Base-by-base conservation (phyloP, 306 rosid genomes). In the Ziziphus jujuba region DNA sequence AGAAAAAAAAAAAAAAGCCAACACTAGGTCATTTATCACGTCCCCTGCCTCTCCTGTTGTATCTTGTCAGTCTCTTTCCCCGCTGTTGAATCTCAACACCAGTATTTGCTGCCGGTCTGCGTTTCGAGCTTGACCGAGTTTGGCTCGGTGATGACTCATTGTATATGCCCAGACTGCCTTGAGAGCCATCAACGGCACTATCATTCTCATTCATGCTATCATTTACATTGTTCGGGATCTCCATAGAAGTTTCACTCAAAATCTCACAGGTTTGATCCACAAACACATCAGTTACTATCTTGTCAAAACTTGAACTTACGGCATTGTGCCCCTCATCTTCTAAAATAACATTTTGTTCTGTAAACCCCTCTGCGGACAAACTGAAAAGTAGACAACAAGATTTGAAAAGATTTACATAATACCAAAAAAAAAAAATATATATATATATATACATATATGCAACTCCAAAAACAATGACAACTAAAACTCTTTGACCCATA, bases 91-190 rank as follows among this genome's bases (percentile, higher is more conserved):
- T 40, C 25, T 24, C 54, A 1, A 23, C 55, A 3, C 25, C 12
- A 5, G 47, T 19, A 58, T 49, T 70, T n/a, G 50, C 25, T 22
- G 34, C 51, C 8, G 11, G 20, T 17, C 21, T 20, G 65, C 63
- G 22, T 31, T 31, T 45, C 28, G 25, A 47, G 14, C 12, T 71
- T 1, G 33, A 31, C 45, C 4, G 28, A 49, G 47, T 50, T 16
- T 20, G 55, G 22, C 7, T 19, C 20, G 10, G 55, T 5, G 80
- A 77, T 54, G 69, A 70, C 69, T 77, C 80, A 5, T 66, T 83
- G 17, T 51, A 84, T 67, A 79, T 61, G 62, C 87, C 81, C 25
- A 82, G 75, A 65, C 87, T 81, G 73, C 81, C 81, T 70, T 76
- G 89, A 1, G 92, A 81, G 65, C 76, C 91, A 45, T 67, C 72